Evolutionary conservation across 169 alveolate genomes (phyloP), one percentile per base, ranked within the genome.

Genomic region (Plasmodium chabaudi): DNA sequence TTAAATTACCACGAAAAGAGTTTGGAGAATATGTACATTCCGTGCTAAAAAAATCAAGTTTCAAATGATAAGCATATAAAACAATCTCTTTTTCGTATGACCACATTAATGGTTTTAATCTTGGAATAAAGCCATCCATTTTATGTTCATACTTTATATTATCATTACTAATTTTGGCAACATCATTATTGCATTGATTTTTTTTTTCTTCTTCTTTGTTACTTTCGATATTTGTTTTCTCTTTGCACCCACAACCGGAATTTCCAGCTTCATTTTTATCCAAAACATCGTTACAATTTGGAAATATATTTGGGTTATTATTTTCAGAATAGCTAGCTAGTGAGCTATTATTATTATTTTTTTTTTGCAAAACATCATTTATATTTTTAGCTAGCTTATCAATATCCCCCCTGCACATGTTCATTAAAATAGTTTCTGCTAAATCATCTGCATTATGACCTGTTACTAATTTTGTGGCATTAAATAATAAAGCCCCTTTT

Each of bases 371-470:
- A 19, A 94, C 56, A 9, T 95, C 88, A 53, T 92, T 93, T 17
- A 94, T 94, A 71, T 97, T 96, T 87, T 92, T 94, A 2, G 97
- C 97, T 44, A 98, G 94, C 88, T 99, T 95, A 87, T 96, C 96
- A 77, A 94, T 88, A 84, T 98, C 99, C 13, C 99, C 99, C 89
- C 99, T 94, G 51, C 98, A 93, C 51, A 97, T 90, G 92, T 98
- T 98, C 98, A 98, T 96, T 34, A 98, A 92, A 53, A 98, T 96
- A 1, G 99, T 98, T 93, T 98, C 99, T 5, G 99, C 99, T 44
- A 97, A 95, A 91, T 98, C 99, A 93, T 98, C 99, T 9, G 99
- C 98, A 93, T 98, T 98, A 92, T 98, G 99, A 0, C 99, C 99
- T n/a, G 99, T 98, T 63, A 97, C 96, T 21, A 98, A 94, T 57